Evolutionary conservation across 202 grass and related monocot species (phyloP).

Genomic region (Sporobolus alterniflorus): DNA sequence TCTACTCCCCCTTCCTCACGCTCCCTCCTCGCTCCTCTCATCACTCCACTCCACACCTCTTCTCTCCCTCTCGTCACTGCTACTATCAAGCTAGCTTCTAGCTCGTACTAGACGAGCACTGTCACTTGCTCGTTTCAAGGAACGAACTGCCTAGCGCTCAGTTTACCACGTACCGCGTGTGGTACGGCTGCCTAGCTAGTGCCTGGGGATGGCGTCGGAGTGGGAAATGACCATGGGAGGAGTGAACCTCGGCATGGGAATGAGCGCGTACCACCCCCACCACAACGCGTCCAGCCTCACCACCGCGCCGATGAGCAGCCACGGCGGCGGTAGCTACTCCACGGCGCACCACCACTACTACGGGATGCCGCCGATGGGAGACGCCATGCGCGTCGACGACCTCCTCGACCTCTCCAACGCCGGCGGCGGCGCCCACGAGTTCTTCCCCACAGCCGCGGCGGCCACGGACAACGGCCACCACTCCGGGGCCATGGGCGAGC

Average conservation of each 20-base stretch:
- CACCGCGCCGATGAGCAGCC: conserved; percentile 31
- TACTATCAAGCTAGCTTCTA: conserved; percentile 27
- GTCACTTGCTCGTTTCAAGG: conserved; percentile 52
- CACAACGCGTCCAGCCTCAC: conserved; percentile 47
- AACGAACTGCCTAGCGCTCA: background rate
- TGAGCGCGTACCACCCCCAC: conserved; percentile 48
- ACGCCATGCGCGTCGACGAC: conserved; percentile 71
- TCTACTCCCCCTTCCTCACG: conserved; percentile 34
- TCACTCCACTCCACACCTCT: conserved; percentile 22
- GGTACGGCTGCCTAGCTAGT: background rate
- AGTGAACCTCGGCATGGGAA: conserved; percentile 71
- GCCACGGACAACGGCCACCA: background rate
- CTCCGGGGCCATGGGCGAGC: conserved; percentile 32
- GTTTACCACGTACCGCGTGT: background rate
- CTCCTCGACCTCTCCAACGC: conserved; percentile 78
- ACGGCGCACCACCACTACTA: conserved; percentile 61
- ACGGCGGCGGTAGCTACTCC: conserved; percentile 48
- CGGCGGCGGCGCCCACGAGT: conserved; percentile 51
- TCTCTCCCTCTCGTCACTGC: conserved; percentile 15
- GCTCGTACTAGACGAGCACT: conserved; percentile 34
- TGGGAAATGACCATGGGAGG: conserved; percentile 91
- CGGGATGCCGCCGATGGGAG: conserved; percentile 60
- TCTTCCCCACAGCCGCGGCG: conserved; percentile 51
- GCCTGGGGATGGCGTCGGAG: conserved; percentile 64
- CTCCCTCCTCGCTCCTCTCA: background rate